These are phyloP conservation scores for Tephrocybe sp. DNA, from an alignment of 768 basidiomycete species.

Conservation along the genomic window DNA sequence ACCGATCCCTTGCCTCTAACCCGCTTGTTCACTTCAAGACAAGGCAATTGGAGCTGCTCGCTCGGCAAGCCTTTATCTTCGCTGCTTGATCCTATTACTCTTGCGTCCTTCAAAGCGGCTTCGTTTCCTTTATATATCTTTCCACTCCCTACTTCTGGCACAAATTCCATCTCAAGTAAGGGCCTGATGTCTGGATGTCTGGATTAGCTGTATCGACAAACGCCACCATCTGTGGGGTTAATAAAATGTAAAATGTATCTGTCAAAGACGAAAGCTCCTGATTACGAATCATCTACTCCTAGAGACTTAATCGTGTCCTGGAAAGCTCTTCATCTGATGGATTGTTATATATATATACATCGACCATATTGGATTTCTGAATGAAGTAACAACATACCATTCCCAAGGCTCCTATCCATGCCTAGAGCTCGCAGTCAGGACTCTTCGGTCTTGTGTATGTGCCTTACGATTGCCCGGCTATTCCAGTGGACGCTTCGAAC, in stretches of 20 bases:
- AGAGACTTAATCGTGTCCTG: not conserved
- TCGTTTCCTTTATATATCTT: not conserved
- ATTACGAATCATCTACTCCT: not conserved
- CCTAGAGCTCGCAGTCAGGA: not conserved
- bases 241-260: not conserved
- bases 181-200: too few relatives aligned
- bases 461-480: not conserved
- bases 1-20: too few relatives aligned
- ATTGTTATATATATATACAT: too few relatives aligned
- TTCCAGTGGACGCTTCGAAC: constrained; percentile 7
- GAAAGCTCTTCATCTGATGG: not conserved
- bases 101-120: not conserved
- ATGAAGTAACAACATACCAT: too few relatives aligned
- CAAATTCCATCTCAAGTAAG: not conserved
- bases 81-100: not conserved
- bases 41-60: too few relatives aligned
- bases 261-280: constrained; percentile 30
- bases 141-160: not conserved
- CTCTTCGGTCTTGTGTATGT: not conserved
- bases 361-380: not conserved
- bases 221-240: not conserved
- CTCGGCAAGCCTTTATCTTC: not conserved
- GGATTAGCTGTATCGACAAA: not conserved
- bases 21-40: too few relatives aligned
- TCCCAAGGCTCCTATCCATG: not conserved